Evolutionary conservation across 1,284 basidiomycete genomes (phyloP), one percentile per base, ranked within the genome.

Genomic region (Heterobasidion parviporum): DNA sequence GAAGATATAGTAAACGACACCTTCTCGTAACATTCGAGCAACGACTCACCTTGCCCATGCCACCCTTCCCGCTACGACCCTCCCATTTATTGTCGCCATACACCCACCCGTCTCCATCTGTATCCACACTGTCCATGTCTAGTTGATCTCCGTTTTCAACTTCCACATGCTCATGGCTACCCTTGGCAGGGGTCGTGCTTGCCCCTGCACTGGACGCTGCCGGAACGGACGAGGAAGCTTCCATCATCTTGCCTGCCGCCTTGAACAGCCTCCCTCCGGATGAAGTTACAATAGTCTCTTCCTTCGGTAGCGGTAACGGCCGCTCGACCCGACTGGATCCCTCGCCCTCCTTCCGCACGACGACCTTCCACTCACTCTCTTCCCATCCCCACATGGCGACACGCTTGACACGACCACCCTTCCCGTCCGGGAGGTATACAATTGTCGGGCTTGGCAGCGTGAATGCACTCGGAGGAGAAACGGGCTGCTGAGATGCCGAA

Each of bases 61-160:
- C 92, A 48, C 89, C 89, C 63, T 86, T 88, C 54, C 75, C 75
- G 57, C 81, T 85, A 59, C 83, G 78, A 53, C 77, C 81, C 64
- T 97, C 94, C 95, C 95, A 98, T 67, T 96, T 95, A 70, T 98
- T 98, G 65, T 96, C 95, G 3, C 87, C 90, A 67, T 94, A 97
- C 35, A 94, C 81, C 94, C 94, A 97, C 1, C 94, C 94, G 57
- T 96, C 92, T 1, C 76, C 66, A 67, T 98, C 94, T 0, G 94
- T 96, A 49, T 74, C 71, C 47, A 79, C 71, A 35, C 77, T 78
- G 45, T 74, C 73, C 14, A 76, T 76, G 45, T 74, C 73, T 10
- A 63, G 65, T 0, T 62, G 59, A 38, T 54, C 57, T 51, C 61
- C 62, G 18, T 67, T 62, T 18, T 55, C 62, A 15, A 18, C 49